phyloP scores from a whole-genome alignment of 768 basidiomycete species.

The Trichaptum fuscoviolaceum region DNA sequence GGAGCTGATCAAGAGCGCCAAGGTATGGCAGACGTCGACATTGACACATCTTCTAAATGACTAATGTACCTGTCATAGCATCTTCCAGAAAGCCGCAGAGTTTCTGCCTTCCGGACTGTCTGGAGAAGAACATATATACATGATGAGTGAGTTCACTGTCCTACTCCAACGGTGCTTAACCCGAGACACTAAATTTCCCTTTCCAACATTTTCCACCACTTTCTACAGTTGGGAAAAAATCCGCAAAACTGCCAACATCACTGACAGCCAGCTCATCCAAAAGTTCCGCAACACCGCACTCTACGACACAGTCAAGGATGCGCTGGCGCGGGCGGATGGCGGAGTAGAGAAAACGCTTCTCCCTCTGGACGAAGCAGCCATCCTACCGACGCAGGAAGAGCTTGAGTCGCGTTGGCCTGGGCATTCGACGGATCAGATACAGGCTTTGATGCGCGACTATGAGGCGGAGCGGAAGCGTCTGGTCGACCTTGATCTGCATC shows the following conservation, averaged over 20 bases:
- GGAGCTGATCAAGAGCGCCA: constrained; percentile 53
- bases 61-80: constrained; percentile 33
- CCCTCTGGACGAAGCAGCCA: constrained; percentile 51
- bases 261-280: constrained; percentile 69
- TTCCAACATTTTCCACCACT: constrained; percentile 7
- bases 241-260: constrained; percentile 65
- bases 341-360: constrained; percentile 34
- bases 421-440: constrained; percentile 59
- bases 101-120: constrained; percentile 65
- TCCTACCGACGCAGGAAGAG: constrained; percentile 53
- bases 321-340: constrained; percentile 33
- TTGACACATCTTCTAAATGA: neutral
- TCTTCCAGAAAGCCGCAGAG: constrained; percentile 62
- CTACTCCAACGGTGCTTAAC: neutral
- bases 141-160: constrained; percentile 63
- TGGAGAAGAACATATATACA: constrained; percentile 89
- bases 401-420: constrained; percentile 72
- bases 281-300: constrained; percentile 73
- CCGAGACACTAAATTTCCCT: neutral
- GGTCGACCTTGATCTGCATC: constrained; percentile 51
- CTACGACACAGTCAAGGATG: constrained; percentile 55
- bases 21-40: constrained; percentile 33
- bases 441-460: constrained; percentile 55
- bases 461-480: constrained; percentile 54
- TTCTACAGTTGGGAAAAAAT: constrained; percentile 68